Percentiles rank a stretch among this genome's conserved stretches.
Evolutionary conservation across 495 filamentous ascomycete genomes (phyloP).

Genomic region (Aspergillus diversus): DNA sequence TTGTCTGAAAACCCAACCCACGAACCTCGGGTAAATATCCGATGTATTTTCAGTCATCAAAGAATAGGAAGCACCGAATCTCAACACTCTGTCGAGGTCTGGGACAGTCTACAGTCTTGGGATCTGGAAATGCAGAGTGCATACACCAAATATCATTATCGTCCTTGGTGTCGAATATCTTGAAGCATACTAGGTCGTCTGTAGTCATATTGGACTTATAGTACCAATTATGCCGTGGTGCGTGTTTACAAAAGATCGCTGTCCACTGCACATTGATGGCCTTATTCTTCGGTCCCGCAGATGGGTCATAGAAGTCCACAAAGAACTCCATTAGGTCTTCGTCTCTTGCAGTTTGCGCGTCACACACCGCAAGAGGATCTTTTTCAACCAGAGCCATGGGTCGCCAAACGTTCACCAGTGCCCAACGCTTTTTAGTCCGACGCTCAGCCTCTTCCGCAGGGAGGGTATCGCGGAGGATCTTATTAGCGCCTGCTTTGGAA

Average conservation of each 20-base stretch:
- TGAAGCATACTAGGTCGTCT: not conserved
- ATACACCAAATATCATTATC: not conserved
- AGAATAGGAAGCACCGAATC: not conserved
- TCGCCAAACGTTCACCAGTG: not conserved
- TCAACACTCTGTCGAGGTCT: not conserved
- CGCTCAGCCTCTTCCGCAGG: not conserved
- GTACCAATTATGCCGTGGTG: not conserved
- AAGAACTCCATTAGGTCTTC: constrained; percentile 1
- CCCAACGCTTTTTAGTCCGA: not conserved
- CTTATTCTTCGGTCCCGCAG: not conserved
- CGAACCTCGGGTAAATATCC: too few species aligned
- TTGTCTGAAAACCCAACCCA: too few species aligned
- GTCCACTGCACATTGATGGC: not conserved
- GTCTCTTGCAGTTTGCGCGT: not conserved
- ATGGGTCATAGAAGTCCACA: not conserved
- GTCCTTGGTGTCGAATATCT: not conserved
- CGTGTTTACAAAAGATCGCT: not conserved
- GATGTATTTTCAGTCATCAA: not conserved
- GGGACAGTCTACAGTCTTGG: not conserved
- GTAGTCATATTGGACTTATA: not conserved
- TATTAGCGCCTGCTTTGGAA: not conserved
- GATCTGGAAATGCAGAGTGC: not conserved
- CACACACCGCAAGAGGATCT: not conserved
- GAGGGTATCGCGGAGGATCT: not conserved
- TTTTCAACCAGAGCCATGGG: not conserved